Conservation (phyloP, 2,329 filamentous ascomycete species). For the Calonectria pauciramosa region DNA sequence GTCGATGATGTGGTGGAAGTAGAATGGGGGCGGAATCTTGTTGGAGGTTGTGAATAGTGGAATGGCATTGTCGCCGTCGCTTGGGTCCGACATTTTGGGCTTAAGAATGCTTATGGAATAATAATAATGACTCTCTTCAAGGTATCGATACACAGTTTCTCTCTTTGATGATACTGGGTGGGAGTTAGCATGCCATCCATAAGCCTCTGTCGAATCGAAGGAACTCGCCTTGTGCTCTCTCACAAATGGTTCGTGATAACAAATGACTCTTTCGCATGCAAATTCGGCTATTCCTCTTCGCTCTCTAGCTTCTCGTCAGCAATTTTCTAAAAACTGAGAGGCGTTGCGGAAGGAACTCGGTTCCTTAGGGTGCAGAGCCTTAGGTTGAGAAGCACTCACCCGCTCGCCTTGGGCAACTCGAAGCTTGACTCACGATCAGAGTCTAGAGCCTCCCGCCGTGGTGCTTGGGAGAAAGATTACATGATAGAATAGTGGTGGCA, state of each 20-base stretch:
- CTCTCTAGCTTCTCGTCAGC: background rate
- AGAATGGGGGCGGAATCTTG: conserved; percentile 37
- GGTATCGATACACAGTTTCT: background rate
- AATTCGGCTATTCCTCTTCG: background rate
- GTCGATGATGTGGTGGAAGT: conserved; percentile 51
- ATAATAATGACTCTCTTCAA: background rate
- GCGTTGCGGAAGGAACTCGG: background rate
- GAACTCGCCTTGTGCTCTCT: background rate
- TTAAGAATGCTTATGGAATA: background rate
- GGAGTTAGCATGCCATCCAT: background rate
- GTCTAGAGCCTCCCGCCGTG: background rate
- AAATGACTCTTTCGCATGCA: background rate
- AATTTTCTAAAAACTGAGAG: background rate
- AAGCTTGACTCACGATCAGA: background rate
- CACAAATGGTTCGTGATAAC: background rate
- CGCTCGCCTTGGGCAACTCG: background rate
- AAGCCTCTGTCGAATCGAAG: background rate
- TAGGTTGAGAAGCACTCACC: background rate
- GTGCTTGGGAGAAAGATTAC: background rate
- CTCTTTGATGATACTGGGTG: background rate
- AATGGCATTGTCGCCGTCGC: conserved; percentile 18
- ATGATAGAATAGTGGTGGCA: background rate
- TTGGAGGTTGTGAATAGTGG: conserved; percentile 43
- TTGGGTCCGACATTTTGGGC: conserved; percentile 21
- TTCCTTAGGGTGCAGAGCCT: conserved; percentile 1